Evolutionary conservation across 345 rosid genomes (phyloP).

Genomic region (Brassica carinata): DNA sequence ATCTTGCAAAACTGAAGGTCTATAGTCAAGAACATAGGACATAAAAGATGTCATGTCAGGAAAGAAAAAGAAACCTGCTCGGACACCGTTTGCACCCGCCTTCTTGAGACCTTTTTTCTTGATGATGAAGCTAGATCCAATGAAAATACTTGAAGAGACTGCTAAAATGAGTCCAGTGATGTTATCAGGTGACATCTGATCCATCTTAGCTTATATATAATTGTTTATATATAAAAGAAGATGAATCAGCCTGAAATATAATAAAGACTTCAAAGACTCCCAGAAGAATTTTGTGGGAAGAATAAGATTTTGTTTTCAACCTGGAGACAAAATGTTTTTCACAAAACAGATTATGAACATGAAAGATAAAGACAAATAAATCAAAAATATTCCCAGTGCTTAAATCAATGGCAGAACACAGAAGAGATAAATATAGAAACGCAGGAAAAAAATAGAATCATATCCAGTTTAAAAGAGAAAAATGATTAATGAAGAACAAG

Average conservation of each 20-base stretch:
- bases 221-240: slow-evolving; percentile 16
- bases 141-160: slow-evolving; percentile 82
- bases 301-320: slow-evolving; percentile 14
- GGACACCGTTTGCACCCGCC: slow-evolving; percentile 61
- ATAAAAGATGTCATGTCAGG: not conserved
- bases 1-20: not conserved
- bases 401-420: not conserved
- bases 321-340: not conserved
- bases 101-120: slow-evolving; percentile 88
- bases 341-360: slow-evolving; percentile 8
- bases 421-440: not conserved
- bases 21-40: not conserved
- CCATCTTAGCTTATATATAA: slow-evolving; percentile 38
- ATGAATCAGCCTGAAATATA: slow-evolving; percentile 30
- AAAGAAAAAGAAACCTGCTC: slow-evolving; percentile 58
- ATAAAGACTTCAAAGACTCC: not conserved
- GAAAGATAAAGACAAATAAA: not conserved
- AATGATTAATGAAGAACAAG: not conserved
- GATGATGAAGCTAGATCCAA: slow-evolving; percentile 90
- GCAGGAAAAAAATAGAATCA: not conserved
- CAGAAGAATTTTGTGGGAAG: not conserved
- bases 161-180: slow-evolving; percentile 80
- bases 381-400: not conserved
- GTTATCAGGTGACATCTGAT: slow-evolving; percentile 65
- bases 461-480: not conserved